Evolutionary conservation across 2,329 filamentous ascomycete species (phyloP).

Genomic region (Lojkania enalia): DNA sequence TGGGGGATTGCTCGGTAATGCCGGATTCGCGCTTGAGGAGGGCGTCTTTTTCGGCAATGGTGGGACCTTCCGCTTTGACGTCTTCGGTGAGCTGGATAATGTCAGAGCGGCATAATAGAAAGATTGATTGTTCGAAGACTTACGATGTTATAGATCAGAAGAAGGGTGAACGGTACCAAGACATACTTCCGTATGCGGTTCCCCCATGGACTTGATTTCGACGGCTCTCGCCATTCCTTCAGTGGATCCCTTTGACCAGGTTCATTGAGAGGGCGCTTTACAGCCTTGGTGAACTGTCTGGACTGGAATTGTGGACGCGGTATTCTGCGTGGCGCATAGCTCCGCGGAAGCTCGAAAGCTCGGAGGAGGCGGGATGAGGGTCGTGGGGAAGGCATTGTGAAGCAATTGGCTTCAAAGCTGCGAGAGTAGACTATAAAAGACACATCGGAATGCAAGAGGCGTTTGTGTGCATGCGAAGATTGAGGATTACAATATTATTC

Average conservation of each 20-base stretch:
- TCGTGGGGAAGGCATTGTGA: slow-evolving; percentile 35
- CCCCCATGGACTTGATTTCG: slow-evolving; percentile 40
- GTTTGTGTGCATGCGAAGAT: slow-evolving; percentile 6
- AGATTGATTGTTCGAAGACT: slow-evolving; percentile 12
- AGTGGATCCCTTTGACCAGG: slow-evolving; percentile 24
- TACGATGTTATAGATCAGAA: slow-evolving; percentile 65
- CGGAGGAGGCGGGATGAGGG: slow-evolving; percentile 27
- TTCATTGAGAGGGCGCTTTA: slow-evolving; percentile 27
- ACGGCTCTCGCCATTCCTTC: slow-evolving; percentile 41
- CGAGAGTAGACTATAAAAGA: slow-evolving; percentile 16
- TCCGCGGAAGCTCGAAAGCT: slow-evolving; percentile 32
- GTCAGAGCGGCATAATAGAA: slow-evolving; percentile 3
- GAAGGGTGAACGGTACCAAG: slow-evolving; percentile 56
- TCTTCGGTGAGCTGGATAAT: slow-evolving; percentile 38
- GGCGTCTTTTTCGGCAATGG: slow-evolving; percentile 83
- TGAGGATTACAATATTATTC: too few relatives aligned
- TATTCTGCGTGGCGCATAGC: slow-evolving; percentile 27
- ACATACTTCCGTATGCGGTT: slow-evolving; percentile 49
- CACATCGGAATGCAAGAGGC: slow-evolving; percentile 14
- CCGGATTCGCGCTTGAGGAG: slow-evolving; percentile 77
- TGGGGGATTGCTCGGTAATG: slow-evolving; percentile 78
- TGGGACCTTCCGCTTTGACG: slow-evolving; percentile 60
- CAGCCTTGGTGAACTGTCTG: slow-evolving; percentile 13
- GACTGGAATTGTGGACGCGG: slow-evolving; percentile 22
- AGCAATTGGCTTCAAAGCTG: slow-evolving; percentile 17